phyloP scores from a whole-genome alignment of 2,329 filamentous ascomycete species.

The Trichoderma arundinaceum region DNA sequence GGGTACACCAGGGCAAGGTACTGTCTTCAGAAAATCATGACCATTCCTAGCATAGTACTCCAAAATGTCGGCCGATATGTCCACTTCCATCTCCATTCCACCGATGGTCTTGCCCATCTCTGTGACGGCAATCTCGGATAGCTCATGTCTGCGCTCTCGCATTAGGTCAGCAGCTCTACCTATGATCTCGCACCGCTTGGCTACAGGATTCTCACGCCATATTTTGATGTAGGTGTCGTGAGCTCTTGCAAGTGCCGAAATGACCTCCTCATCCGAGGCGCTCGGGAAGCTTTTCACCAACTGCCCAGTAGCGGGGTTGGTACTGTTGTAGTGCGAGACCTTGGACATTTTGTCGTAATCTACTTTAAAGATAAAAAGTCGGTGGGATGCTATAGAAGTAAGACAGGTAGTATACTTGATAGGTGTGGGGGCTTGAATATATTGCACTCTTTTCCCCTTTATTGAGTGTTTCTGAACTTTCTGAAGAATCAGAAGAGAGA shows the following conservation, averaged over 20 bases:
- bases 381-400: too few relatives aligned
- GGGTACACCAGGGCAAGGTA: not conserved
- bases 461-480: too few relatives aligned
- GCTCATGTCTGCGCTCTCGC: constrained; percentile 2
- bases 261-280: not conserved
- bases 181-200: not conserved
- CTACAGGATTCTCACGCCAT: constrained; percentile 1
- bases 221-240: not conserved
- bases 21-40: not conserved
- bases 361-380: too few relatives aligned
- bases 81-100: not conserved
- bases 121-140: not conserved
- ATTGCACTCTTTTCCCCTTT: too few relatives aligned
- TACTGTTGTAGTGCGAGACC: too few relatives aligned
- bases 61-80: not conserved
- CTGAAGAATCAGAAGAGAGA: too few relatives aligned
- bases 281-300: not conserved
- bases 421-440: too few relatives aligned
- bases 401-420: too few relatives aligned
- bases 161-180: not conserved
- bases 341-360: too few relatives aligned
- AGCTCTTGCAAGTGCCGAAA: constrained; percentile 4
- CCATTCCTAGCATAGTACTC: constrained; percentile 13
- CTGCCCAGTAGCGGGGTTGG: constrained; percentile 4
- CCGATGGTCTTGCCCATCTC: constrained; percentile 2